Evolutionary conservation across 768 basidiomycete species (phyloP).

Genomic region (Neoboletus brunneissimus): DNA sequence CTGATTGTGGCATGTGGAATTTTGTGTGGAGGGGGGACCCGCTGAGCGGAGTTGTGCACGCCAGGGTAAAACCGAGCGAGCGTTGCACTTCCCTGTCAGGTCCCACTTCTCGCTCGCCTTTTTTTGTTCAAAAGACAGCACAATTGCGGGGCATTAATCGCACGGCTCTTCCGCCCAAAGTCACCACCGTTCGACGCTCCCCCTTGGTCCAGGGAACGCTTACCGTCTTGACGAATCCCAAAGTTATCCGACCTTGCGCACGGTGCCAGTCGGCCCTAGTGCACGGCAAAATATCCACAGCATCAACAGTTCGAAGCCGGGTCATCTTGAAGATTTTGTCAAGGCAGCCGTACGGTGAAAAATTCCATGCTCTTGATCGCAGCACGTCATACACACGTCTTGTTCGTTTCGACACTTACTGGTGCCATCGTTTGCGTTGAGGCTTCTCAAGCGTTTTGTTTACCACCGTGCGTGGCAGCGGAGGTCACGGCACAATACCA

Average conservation of each 20-base stretch:
- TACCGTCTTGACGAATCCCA: constrained; percentile 13
- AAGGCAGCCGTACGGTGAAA: constrained; percentile 25
- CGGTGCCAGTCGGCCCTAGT: background rate
- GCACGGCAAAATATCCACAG: constrained; percentile 4
- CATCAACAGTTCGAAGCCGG: background rate
- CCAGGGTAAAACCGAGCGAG: constrained; percentile 3
- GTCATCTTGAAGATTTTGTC: constrained; percentile 12
- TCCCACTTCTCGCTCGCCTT: background rate
- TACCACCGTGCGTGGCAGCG: constrained; percentile 6
- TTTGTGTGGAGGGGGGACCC: constrained; percentile 7
- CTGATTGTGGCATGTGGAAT: constrained; percentile 12
- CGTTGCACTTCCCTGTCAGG: background rate
- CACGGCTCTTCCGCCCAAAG: constrained; percentile 10
- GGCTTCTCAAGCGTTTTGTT: constrained; percentile 14
- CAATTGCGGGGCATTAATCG: background rate
- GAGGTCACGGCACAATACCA: constrained; percentile 5
- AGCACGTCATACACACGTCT: constrained; percentile 20
- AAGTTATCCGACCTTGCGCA: background rate
- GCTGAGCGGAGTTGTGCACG: constrained; percentile 20
- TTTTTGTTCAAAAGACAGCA: background rate
- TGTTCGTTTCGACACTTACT: constrained; percentile 25
- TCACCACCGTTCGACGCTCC: background rate
- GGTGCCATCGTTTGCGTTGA: constrained; percentile 10
- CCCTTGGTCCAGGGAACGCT: background rate
- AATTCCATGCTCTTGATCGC: constrained; percentile 22